phyloP scores from a whole-genome alignment of 176 grass and related monocot genomes.

The Eragrostis curvula region DNA sequence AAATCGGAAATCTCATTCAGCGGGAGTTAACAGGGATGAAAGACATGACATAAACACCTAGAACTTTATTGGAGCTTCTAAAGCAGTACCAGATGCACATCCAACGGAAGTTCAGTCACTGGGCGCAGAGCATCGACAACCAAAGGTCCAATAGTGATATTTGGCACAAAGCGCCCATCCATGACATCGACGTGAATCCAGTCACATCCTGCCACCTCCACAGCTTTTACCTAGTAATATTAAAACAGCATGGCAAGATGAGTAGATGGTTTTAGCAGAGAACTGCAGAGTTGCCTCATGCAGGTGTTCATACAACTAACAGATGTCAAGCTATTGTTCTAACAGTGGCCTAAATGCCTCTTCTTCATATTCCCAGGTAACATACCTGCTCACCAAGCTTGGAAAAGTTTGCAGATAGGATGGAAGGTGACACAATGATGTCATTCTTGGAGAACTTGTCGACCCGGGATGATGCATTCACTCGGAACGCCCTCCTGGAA shows the following conservation, averaged over 20 bases:
- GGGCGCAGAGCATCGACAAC: slow-evolving; percentile 87
- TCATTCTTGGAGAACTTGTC: slow-evolving; percentile 93
- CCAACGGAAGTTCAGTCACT: slow-evolving; percentile 95
- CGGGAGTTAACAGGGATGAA: neutral
- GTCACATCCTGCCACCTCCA: slow-evolving; percentile 95
- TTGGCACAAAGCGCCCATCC: slow-evolving; percentile 97
- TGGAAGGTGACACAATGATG: slow-evolving; percentile 97
- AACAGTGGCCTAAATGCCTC: neutral
- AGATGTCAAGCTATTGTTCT: neutral
- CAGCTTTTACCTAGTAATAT: slow-evolving; percentile 86
- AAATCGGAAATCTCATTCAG: slow-evolving; percentile 31
- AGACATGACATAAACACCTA: neutral
- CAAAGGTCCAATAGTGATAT: slow-evolving; percentile 97
- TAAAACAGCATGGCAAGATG: neutral
- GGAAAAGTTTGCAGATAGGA: slow-evolving; percentile 94
- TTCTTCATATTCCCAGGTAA: slow-evolving; percentile 8
- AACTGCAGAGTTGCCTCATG: neutral
- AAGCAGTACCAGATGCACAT: slow-evolving; percentile 93
- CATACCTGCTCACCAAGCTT: slow-evolving; percentile 91
- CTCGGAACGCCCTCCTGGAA: slow-evolving; percentile 57
- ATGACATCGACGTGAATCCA: slow-evolving; percentile 99
- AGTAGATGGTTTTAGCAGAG: neutral
- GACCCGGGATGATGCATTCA: slow-evolving; percentile 78
- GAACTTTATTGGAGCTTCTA: slow-evolving; percentile 16
- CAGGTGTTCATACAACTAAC: neutral